Base-by-base conservation (phyloP, 805 yeast species). In the Jamesozyma spencerorum region DNA sequence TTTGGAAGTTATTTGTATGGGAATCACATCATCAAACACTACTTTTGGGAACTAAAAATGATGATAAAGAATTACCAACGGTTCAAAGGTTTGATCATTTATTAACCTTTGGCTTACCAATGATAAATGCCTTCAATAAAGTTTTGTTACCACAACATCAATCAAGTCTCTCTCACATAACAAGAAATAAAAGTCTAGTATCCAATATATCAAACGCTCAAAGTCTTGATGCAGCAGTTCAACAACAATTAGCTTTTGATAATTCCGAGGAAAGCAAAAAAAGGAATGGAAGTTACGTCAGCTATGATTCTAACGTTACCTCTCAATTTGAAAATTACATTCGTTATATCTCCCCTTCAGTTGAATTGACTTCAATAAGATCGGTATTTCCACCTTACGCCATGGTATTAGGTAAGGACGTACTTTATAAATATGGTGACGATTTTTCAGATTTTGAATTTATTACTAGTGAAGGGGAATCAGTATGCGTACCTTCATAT, bases 1-100 rank as follows among this genome's bases (percentile, higher is more conserved):
- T 79, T 40, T 76, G 83, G 75, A 78, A 75, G 46, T 76, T 82
- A 0, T 78, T 72, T 58, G 78, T 77, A 1, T 83, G 94, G 94
- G 72, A 71, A 19, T 79, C 88, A 0, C 92, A 83, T 58, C 88
- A 81, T 54, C 78, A 76, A 54, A 77, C 80, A 1, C 62, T 80
- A 1, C 58, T 80, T 22, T 49, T 83, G 20, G 92, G 92, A 0
- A 58, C 68, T 7, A 43, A 47, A 4, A 45, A 49, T 18, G 53
- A 55, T 33, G 57, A 54, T 14, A 49, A 46, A 14, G 42, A 33
- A 38, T 40, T 49, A 28, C 58, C 62, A 15, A 57, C 65, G 4
- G 58, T 77, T 56, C 68, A 73, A 66, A 41, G 57, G 39, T 68
- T 67, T 42, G 69, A 64, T 40, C 39, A 63, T 31, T 54, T 77